Evolutionary conservation across 2,329 filamentous ascomycete species (phyloP).

Genomic region (Nemania serpens): DNA sequence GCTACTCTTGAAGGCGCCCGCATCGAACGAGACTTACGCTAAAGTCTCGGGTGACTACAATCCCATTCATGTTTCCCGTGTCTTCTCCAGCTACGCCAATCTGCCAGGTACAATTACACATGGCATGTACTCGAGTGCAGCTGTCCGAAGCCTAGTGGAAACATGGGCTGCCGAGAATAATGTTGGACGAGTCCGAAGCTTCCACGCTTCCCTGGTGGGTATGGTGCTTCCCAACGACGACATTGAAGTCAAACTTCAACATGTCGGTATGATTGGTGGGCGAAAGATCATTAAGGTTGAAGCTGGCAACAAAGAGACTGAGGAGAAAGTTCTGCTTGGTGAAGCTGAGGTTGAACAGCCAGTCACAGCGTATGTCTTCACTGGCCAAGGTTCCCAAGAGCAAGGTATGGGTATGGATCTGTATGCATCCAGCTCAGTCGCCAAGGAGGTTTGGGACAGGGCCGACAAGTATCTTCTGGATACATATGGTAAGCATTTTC

Average conservation of each 20-base stretch:
- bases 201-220: conserved; percentile 94
- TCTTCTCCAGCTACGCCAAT: conserved; percentile 95
- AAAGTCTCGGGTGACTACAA: conserved; percentile 98
- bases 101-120: conserved; percentile 97
- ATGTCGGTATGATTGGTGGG: conserved; percentile 95
- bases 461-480: conserved; percentile 98
- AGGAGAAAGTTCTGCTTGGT: conserved; percentile 93
- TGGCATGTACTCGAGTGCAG: conserved; percentile 98
- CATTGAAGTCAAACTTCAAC: conserved; percentile 91
- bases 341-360: conserved; percentile 98
- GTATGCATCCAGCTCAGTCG: conserved; percentile 90
- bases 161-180: conserved; percentile 99
- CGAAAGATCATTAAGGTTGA: conserved; percentile 99
- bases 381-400: conserved; percentile 96
- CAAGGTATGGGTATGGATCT: conserved; percentile 99
- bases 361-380: conserved; percentile 95
- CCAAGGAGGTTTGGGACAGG: conserved; percentile 96
- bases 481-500: conserved; percentile 78
- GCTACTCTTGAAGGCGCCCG: conserved; percentile 84
- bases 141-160: conserved; percentile 93
- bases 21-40: conserved; percentile 97
- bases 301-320: conserved; percentile 90
- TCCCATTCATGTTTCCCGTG: conserved; percentile 95
- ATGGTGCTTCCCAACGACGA: conserved; percentile 98
- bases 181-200: conserved; percentile 93